Evolutionary conservation across 306 rosid genomes (phyloP).

Genomic region (Citrullus colocynthis): DNA sequence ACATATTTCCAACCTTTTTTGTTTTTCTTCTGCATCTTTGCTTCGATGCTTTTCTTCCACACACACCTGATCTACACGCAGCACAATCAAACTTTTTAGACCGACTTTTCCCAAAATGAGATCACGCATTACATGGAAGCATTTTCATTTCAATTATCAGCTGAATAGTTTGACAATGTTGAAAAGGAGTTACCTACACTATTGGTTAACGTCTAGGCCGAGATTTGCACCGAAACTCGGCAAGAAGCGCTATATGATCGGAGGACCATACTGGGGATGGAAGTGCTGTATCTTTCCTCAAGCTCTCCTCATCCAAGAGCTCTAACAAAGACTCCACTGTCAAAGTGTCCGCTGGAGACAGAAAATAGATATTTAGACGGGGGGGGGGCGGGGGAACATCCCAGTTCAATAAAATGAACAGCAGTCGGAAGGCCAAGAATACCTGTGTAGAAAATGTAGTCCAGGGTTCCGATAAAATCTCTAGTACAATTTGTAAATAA

Average conservation of each 20-base stretch:
- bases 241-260: slow-evolving; percentile 92
- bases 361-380: not conserved
- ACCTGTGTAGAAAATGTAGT: slow-evolving; percentile 98
- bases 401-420: not conserved
- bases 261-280: slow-evolving; percentile 99
- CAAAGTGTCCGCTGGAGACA: slow-evolving; percentile 78
- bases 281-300: slow-evolving; percentile 96
- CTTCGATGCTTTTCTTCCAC: slow-evolving; percentile 1
- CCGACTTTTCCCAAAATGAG: not conserved
- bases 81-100: not conserved
- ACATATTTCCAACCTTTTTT: not conserved
- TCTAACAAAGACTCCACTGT: slow-evolving; percentile 87
- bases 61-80: not conserved
- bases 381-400: not conserved
- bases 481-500: slow-evolving; percentile 80
- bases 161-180: not conserved
- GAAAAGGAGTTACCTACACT: not conserved
- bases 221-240: slow-evolving; percentile 83
- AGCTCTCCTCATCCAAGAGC: slow-evolving; percentile 89
- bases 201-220: slow-evolving; percentile 67
- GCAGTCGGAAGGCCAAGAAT: not conserved
- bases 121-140: not conserved
- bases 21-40: not conserved
- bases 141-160: too few relatives aligned
- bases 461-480: slow-evolving; percentile 92